A percentile compares a stretch with the other conserved stretches of the same genome.
Evolutionary conservation across 768 basidiomycete species (phyloP).

Genomic region (Pholiota microspora): DNA sequence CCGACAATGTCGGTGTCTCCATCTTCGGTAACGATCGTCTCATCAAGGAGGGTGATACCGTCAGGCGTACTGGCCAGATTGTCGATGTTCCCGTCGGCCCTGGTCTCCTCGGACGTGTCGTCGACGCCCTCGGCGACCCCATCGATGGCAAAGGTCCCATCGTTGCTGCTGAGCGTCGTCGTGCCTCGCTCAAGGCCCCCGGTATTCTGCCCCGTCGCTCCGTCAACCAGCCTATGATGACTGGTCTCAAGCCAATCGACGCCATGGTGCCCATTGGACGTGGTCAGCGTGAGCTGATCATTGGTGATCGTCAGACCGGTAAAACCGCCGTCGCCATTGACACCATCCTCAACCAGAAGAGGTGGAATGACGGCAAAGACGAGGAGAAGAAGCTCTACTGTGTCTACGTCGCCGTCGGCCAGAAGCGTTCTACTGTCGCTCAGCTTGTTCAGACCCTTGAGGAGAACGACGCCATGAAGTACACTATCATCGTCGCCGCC

Average conservation of each 20-base stretch:
- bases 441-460: conserved; percentile 99
- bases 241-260: conserved; percentile 99
- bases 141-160: conserved; percentile 99
- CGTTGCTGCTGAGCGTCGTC: conserved; percentile 88
- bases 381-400: conserved; percentile 99
- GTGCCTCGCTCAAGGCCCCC: conserved; percentile 97
- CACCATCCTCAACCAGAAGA: conserved; percentile 99
- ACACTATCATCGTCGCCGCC: conserved; percentile 98
- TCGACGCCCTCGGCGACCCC: conserved; percentile 99
- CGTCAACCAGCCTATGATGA: conserved; percentile 99
- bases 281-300: conserved; percentile 99
- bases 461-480: conserved; percentile 99
- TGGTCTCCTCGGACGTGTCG: conserved; percentile 96
- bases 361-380: conserved; percentile 98
- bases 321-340: conserved; percentile 99
- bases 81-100: conserved; percentile 99
- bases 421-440: conserved; percentile 99
- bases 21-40: conserved; percentile 98
- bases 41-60: conserved; percentile 99
- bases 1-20: conserved; percentile 99
- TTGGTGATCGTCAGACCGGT: conserved; percentile 99
- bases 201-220: conserved; percentile 99
- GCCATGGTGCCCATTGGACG: conserved; percentile 99
- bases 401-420: conserved; percentile 98
- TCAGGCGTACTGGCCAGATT: conserved; percentile 99